These are phyloP conservation scores for Trichophyton mentagrophytes DNA, from an alignment of 2,329 filamentous ascomycete species.

Conservation along the genomic window DNA sequence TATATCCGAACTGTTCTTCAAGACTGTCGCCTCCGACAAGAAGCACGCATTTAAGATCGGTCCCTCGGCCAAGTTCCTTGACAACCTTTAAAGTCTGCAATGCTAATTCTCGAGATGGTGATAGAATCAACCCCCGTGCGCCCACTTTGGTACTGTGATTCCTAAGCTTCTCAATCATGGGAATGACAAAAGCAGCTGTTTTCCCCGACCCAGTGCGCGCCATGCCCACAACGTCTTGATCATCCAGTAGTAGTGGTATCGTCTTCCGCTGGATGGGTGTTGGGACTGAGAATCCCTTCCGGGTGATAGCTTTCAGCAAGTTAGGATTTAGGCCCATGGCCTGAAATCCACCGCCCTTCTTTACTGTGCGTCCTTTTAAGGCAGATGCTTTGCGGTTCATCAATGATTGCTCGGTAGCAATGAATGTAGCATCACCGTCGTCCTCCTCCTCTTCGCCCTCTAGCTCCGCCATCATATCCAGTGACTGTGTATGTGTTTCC, in stretches of 20 bases:
- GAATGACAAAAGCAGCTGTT: conserved; percentile 94
- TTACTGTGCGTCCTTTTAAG: conserved; percentile 69
- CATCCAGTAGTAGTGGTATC: conserved; percentile 78
- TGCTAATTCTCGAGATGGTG: conserved; percentile 84
- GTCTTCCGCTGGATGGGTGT: conserved; percentile 97
- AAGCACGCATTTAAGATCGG: conserved; percentile 78
- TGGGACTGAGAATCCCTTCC: conserved; percentile 90
- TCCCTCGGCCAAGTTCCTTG: conserved; percentile 82
- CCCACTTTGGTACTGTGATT: conserved; percentile 78
- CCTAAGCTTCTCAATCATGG: conserved; percentile 91
- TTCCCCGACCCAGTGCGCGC: conserved; percentile 97
- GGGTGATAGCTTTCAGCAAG: conserved; percentile 76
- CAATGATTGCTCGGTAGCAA: conserved; percentile 73
- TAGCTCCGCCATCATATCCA: conserved; percentile 45
- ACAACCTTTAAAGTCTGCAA: conserved; percentile 93
- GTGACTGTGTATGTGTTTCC: conserved; percentile 20
- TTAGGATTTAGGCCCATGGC: conserved; percentile 78
- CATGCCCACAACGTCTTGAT: conserved; percentile 97
- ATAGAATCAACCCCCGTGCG: conserved; percentile 73
- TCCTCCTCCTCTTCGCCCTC: conserved; percentile 46
- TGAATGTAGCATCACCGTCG: conserved; percentile 69
- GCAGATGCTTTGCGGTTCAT: conserved; percentile 77
- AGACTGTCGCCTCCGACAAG: conserved; percentile 90
- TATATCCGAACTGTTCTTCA: conserved; percentile 86
- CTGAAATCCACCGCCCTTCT: conserved; percentile 95